A percentile compares a stretch with the other conserved stretches of the same genome.
phyloP scores from a whole-genome alignment of 1,284 basidiomycete species.

The Austroboletus rostrupii region DNA sequence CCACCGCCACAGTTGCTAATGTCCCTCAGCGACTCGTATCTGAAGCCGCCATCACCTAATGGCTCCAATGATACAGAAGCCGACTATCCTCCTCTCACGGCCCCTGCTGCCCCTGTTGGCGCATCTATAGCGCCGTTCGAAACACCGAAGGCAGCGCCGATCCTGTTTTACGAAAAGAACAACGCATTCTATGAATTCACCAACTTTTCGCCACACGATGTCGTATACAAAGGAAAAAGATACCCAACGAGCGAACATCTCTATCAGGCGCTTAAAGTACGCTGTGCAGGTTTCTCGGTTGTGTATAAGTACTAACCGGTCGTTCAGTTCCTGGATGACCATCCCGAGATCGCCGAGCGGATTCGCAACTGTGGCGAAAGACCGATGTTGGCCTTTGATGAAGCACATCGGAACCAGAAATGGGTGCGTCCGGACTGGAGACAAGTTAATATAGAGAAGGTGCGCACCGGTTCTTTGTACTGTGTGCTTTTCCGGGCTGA shows the following conservation, averaged over 20 bases:
- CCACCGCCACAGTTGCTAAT: constrained; percentile 2
- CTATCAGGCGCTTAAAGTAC: constrained; percentile 64
- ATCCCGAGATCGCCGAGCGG: constrained; percentile 59
- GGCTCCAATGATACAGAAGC: constrained; percentile 8
- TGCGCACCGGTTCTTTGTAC: constrained; percentile 16
- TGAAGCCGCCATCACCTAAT: constrained; percentile 14
- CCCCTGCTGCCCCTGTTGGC: constrained; percentile 26
- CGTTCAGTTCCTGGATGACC: constrained; percentile 50
- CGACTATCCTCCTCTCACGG: constrained; percentile 33
- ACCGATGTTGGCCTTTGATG: constrained; percentile 60
- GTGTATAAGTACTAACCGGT: background rate
- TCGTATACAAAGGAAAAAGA: constrained; percentile 50
- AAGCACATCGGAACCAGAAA: constrained; percentile 60
- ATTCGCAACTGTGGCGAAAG: constrained; percentile 56
- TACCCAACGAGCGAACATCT: constrained; percentile 69
- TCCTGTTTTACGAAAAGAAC: constrained; percentile 60
- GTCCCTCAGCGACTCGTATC: constrained; percentile 11
- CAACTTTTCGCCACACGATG: constrained; percentile 61
- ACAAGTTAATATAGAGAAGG: constrained; percentile 58
- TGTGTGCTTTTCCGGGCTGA: background rate
- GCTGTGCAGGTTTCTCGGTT: constrained; percentile 1
- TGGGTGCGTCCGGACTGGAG: constrained; percentile 60
- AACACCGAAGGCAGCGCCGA: constrained; percentile 30
- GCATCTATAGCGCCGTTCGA: constrained; percentile 30
- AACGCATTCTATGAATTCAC: constrained; percentile 64